Base-by-base conservation (phyloP, 2,329 filamentous ascomycete species). In the Calonectria henricotiae region DNA sequence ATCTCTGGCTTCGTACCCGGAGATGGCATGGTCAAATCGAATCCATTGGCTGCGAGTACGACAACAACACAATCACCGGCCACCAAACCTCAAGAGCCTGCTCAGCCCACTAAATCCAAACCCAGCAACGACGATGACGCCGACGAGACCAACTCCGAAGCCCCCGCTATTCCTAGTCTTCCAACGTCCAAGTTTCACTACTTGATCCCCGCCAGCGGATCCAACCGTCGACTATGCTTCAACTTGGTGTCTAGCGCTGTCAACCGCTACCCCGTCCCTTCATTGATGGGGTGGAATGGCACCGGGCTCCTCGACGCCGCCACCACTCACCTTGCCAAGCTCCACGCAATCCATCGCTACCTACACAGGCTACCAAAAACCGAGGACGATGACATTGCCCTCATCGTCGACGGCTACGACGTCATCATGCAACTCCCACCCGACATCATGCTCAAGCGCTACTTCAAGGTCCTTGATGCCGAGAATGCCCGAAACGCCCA, bases 371-470 rank as follows among this genome's bases (percentile, higher is more conserved):
- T 83, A 3, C 67, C 69, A 9, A 37, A 64, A 2, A 75, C 71
- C 9, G 76, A 81, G 5, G 80, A 90, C 67, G 83, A 89, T 23
- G 91, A 93, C 77, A 80, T 94, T 32, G 86, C 92, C 8, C 80
- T 93, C 68, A 84, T 93, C 55, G 85, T 91, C 6, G 91, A 93
- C 77, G 90, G 88, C 1, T 87, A 89, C 77, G 89, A 93, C 69
- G 85, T 90, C 1, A 89, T 90, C 82, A 89, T 92, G 69, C 91
- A 93, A 78, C 82, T 93, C 2, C 90, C 90, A 0, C 87, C 89
- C 3, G 87, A 91, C 47, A 84, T 92, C 23, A 81, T 93, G 73
- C 86, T 93, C 30, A 82, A 87, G 72, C 86, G 91, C 49, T 93
- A 92, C 79, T 88, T 90, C 72, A 81, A 84, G 15, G 60, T 49